Conservation (phyloP, 495 filamentous ascomycete species). For the Amorphotheca resinae region DNA sequence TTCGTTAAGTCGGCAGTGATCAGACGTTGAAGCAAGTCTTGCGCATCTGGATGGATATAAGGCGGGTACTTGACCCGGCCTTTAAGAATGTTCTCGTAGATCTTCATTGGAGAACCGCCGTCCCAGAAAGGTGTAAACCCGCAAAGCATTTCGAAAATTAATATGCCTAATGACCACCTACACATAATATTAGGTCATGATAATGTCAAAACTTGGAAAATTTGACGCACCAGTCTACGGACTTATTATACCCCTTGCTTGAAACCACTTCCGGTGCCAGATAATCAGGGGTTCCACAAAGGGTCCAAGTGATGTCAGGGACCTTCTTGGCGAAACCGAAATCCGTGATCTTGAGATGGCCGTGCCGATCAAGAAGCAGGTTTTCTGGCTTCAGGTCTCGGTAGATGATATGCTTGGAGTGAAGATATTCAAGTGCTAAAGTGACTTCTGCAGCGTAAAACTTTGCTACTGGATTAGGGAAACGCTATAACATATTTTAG, state of each 20-base stretch:
- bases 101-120: constrained; percentile 91
- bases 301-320: constrained; percentile 96
- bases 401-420: constrained; percentile 90
- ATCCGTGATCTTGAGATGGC: constrained; percentile 96
- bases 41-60: constrained; percentile 88
- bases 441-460: constrained; percentile 98
- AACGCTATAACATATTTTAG: constrained; percentile 50
- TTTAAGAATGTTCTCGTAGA: constrained; percentile 95
- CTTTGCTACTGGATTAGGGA: constrained; percentile 96
- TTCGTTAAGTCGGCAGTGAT: constrained; percentile 95
- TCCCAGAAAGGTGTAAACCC: constrained; percentile 99
- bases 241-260: constrained; percentile 98
- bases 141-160: constrained; percentile 99
- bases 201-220: neutral
- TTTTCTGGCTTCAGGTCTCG: constrained; percentile 97
- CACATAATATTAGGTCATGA: constrained; percentile 1
- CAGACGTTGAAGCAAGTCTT: constrained; percentile 78
- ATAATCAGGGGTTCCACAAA: constrained; percentile 98
- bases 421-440: constrained; percentile 90
- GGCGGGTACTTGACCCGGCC: constrained; percentile 91
- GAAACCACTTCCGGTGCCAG: constrained; percentile 93
- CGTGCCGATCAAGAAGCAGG: constrained; percentile 85
- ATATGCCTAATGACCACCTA: constrained; percentile 96
- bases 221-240: constrained; percentile 80
- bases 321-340: constrained; percentile 98